Conservation (phyloP, 116 monocot genomes). For the Posidonia oceanica region DNA sequence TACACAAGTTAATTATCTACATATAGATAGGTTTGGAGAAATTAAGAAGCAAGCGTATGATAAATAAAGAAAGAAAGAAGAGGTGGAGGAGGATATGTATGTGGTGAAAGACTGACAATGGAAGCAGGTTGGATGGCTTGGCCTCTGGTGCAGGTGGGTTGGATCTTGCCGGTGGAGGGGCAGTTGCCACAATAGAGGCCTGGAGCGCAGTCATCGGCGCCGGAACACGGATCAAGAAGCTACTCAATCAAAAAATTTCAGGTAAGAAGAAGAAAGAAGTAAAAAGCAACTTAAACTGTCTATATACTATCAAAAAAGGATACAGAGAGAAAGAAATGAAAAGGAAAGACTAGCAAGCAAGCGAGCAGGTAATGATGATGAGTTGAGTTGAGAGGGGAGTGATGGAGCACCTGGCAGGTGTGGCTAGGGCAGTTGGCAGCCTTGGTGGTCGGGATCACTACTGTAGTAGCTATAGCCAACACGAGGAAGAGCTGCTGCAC, state of each 20-base stretch:
- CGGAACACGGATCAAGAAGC: constrained; percentile 61
- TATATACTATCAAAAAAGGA: no score
- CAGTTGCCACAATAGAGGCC: constrained; percentile 80
- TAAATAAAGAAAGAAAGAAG: background rate
- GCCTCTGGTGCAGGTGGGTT: constrained; percentile 54
- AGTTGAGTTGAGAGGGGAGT: no score
- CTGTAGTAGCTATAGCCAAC: background rate
- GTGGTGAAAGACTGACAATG: constrained; percentile 24
- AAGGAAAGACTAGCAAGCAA: no score
- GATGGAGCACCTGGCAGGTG: background rate
- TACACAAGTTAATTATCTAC: constrained; percentile 6
- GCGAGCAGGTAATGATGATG: no score
- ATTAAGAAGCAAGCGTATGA: background rate
- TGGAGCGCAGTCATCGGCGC: constrained; percentile 46
- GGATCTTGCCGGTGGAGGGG: constrained; percentile 41
- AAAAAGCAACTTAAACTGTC: background rate
- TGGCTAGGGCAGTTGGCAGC: constrained; percentile 18
- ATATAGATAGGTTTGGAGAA: background rate
- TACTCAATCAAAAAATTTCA: constrained; percentile 4
- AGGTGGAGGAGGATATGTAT: background rate
- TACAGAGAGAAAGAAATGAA: no score
- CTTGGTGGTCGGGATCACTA: background rate
- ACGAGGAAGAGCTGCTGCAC: background rate
- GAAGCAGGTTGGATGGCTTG: constrained; percentile 43
- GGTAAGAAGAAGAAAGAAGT: background rate